phyloP scores from a whole-genome alignment of 1,284 basidiomycete genomes.

The Grifola frondosa region DNA sequence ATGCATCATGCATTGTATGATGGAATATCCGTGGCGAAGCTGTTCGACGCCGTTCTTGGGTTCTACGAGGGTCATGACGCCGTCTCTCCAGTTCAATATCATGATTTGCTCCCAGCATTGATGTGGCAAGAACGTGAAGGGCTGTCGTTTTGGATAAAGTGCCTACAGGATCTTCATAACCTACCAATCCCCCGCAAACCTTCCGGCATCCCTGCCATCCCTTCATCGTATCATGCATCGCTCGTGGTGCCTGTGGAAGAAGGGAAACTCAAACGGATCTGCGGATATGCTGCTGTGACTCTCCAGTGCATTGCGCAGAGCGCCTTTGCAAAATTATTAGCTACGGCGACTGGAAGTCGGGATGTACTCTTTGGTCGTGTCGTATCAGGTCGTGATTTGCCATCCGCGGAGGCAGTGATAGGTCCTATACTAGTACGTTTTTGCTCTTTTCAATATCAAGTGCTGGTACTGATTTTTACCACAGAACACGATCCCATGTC shows the following conservation, averaged over 20 bases:
- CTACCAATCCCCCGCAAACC: constrained; percentile 15
- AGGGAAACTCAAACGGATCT: constrained; percentile 7
- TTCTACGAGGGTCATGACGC: constrained; percentile 32
- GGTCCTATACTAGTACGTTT: constrained; percentile 48
- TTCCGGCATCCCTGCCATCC: constrained; percentile 1
- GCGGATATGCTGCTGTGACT: constrained; percentile 28
- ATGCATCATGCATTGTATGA: constrained; percentile 56
- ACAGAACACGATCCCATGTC: constrained; percentile 50
- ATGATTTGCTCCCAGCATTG: constrained; percentile 33
- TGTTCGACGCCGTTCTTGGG: constrained; percentile 36
- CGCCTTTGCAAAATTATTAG: constrained; percentile 42
- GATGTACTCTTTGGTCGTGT: constrained; percentile 51
- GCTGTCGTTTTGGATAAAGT: constrained; percentile 40
- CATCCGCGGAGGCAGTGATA: constrained; percentile 44
- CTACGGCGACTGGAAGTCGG: constrained; percentile 28
- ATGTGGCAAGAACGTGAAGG: constrained; percentile 40
- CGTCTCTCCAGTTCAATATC: constrained; percentile 32
- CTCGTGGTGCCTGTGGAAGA: neutral
- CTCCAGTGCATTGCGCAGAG: constrained; percentile 42
- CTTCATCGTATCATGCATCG: constrained; percentile 7
- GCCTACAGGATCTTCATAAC: constrained; percentile 31
- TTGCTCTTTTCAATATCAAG: constrained; percentile 3
- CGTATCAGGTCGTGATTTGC: constrained; percentile 45
- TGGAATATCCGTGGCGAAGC: constrained; percentile 40
- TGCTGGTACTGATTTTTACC: neutral